Evolutionary conservation across 495 filamentous ascomycete genomes (phyloP).

Genomic region (Talaromyces stipitatus): DNA sequence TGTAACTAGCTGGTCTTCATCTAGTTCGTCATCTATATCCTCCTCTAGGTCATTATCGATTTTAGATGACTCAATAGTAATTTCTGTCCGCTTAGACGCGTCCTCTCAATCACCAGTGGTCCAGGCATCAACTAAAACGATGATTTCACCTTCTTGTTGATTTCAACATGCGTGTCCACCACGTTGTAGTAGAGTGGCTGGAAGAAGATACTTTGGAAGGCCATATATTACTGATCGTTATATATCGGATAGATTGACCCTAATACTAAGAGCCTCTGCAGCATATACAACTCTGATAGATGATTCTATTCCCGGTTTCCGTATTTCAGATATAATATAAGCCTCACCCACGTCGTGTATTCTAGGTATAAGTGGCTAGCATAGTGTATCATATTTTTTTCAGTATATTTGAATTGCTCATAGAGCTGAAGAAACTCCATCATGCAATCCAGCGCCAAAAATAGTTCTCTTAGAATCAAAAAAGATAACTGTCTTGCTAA

Average conservation of each 20-base stretch:
- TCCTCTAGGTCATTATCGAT: background rate
- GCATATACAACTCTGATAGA: background rate
- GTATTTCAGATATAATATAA: background rate
- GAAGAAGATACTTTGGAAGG: background rate
- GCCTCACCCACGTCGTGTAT: too few relatives aligned
- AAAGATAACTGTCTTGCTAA: background rate
- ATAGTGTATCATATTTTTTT: background rate
- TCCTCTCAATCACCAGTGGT: background rate
- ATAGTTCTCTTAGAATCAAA: constrained; percentile 1
- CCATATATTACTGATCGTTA: background rate
- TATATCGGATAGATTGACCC: background rate
- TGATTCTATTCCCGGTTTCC: background rate
- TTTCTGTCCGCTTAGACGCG: background rate
- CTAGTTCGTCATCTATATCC: background rate
- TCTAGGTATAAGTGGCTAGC: too few relatives aligned
- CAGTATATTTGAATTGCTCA: background rate
- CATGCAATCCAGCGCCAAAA: background rate
- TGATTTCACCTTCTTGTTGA: background rate
- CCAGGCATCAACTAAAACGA: background rate
- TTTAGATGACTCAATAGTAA: background rate
- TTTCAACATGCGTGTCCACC: background rate
- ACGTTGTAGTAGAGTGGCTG: background rate
- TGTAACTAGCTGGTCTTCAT: background rate
- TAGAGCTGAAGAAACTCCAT: background rate
- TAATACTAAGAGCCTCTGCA: background rate